phyloP scores from a whole-genome alignment of 2,329 filamentous ascomycete genomes.

The Epichloe amarillans region DNA sequence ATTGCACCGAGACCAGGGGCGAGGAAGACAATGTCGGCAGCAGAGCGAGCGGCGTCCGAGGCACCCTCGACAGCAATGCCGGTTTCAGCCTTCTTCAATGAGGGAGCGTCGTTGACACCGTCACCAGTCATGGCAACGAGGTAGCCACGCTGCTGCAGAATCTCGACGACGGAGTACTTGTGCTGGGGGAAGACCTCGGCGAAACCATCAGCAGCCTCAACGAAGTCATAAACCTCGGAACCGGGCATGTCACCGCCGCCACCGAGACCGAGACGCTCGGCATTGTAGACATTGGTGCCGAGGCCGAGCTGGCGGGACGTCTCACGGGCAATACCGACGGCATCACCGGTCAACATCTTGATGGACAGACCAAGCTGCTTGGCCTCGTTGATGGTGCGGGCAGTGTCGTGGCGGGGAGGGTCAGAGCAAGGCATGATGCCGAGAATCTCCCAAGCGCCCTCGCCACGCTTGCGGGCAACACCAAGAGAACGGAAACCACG shows the following conservation, averaged over 20 bases:
- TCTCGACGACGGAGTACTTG: slow-evolving; percentile 91
- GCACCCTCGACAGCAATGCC: slow-evolving; percentile 91
- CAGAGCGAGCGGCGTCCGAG: slow-evolving; percentile 79
- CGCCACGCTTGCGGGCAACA: slow-evolving; percentile 78
- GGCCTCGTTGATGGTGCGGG: slow-evolving; percentile 79
- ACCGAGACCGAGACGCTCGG: slow-evolving; percentile 80
- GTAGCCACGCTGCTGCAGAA: slow-evolving; percentile 84
- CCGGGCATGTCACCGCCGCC: slow-evolving; percentile 87
- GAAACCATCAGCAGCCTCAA: slow-evolving; percentile 89
- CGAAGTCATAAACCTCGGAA: slow-evolving; percentile 89
- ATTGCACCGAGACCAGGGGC: slow-evolving; percentile 83
- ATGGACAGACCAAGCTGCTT: slow-evolving; percentile 79
- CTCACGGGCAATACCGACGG: slow-evolving; percentile 84
- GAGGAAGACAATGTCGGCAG: slow-evolving; percentile 88
- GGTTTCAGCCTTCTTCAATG: slow-evolving; percentile 89
- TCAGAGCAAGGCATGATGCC: slow-evolving; percentile 93
- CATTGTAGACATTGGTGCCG: slow-evolving; percentile 87
- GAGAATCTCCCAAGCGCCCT: slow-evolving; percentile 77
- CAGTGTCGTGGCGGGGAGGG: slow-evolving; percentile 81
- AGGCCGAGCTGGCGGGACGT: slow-evolving; percentile 84
- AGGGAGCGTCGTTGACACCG: slow-evolving; percentile 87
- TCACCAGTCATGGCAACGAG: slow-evolving; percentile 94
- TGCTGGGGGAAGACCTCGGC: slow-evolving; percentile 87
- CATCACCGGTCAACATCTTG: slow-evolving; percentile 94
- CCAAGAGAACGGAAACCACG: slow-evolving; percentile 91